Evolutionary conservation across 1,284 basidiomycete genomes (phyloP).

Genomic region (Apiotrichum siamense): DNA sequence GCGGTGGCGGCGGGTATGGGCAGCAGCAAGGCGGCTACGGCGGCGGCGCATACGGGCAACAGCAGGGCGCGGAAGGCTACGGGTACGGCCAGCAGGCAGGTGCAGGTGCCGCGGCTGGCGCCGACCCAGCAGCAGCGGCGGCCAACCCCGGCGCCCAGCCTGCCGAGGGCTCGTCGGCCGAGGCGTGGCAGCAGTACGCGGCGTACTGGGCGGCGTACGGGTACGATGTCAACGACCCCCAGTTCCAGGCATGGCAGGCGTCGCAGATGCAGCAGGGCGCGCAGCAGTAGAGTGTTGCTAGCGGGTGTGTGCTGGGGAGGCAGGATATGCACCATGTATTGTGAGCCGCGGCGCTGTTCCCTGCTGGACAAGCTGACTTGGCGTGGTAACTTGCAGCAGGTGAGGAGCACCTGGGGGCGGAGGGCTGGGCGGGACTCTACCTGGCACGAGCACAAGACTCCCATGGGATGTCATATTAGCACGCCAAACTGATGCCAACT

Average conservation of each 20-base stretch:
- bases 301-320: constrained; percentile 2
- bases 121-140: constrained; percentile 35
- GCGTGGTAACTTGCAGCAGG: no score
- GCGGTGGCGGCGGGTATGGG: constrained; percentile 55
- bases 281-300: constrained; percentile 3
- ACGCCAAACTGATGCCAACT: no score
- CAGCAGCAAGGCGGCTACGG: constrained; percentile 59
- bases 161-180: constrained; percentile 38
- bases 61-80: constrained; percentile 14
- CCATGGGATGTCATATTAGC: no score
- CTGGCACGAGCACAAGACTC: no score
- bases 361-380: no score
- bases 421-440: no score
- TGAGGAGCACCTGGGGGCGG: no score
- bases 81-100: constrained; percentile 43
- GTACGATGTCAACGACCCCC: constrained; percentile 68
- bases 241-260: constrained; percentile 48
- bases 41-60: constrained; percentile 43
- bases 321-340: no score
- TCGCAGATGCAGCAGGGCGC: constrained; percentile 30
- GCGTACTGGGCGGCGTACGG: constrained; percentile 66
- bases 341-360: no score
- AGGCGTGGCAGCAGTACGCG: constrained; percentile 47
- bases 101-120: constrained; percentile 27
- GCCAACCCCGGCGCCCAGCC: constrained; percentile 16